Conservation (phyloP, 1,284 basidiomycete genomes). For the Rhodofomes roseus region DNA sequence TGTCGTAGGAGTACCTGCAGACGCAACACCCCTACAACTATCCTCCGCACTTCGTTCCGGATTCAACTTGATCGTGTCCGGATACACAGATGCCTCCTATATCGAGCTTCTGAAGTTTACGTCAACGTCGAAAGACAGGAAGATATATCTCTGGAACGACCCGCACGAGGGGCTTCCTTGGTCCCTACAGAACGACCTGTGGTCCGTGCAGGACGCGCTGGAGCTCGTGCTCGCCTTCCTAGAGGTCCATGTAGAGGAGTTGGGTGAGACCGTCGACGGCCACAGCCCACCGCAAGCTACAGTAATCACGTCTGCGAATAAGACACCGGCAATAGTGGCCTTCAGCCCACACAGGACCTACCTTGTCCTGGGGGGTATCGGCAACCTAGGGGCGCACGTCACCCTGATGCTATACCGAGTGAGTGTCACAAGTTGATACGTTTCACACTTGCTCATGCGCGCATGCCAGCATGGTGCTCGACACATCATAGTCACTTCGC, state of each 20-base stretch:
- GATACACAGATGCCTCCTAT: conserved; percentile 3
- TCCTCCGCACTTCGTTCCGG: neutral
- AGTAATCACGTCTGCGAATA: neutral
- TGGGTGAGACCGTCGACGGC: neutral
- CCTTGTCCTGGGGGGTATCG: conserved; percentile 20
- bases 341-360: conserved; percentile 15
- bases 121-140: neutral
- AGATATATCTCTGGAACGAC: conserved; percentile 13
- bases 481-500: conserved; percentile 35
- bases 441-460: neutral
- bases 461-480: conserved; percentile 33
- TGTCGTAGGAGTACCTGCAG: neutral
- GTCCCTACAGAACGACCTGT: conserved; percentile 5
- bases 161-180: conserved; percentile 3
- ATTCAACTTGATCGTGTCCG: conserved; percentile 13
- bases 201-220: conserved; percentile 9
- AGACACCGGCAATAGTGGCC: too few species aligned
- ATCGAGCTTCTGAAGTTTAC: conserved; percentile 1
- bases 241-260: neutral
- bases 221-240: neutral
- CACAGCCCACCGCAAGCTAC: neutral
- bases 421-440: neutral
- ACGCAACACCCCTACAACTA: conserved; percentile 3
- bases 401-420: conserved; percentile 39
- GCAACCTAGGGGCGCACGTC: conserved; percentile 27